These are phyloP conservation scores for Arthrobotrys megalospora DNA, from an alignment of 2,329 filamentous ascomycete genomes.

Conservation along the genomic window DNA sequence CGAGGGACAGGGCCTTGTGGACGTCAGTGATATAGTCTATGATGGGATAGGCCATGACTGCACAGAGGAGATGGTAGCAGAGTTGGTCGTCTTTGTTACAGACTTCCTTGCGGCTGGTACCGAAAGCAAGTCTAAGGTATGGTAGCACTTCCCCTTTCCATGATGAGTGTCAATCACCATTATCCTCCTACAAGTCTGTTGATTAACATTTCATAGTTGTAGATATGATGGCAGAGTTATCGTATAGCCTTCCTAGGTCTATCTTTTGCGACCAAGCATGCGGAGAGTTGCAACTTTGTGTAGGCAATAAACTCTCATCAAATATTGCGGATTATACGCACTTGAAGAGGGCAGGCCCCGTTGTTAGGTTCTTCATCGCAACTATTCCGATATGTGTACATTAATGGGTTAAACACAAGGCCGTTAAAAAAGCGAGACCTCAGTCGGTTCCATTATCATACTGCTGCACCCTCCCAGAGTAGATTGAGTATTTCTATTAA, in stretches of 20 bases:
- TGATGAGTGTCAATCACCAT: not conserved
- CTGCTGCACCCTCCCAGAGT: too few relatives aligned
- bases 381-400: not conserved
- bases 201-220: slow-evolving; percentile 32
- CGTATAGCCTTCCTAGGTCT: too few relatives aligned
- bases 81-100: slow-evolving; percentile 76
- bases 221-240: not conserved
- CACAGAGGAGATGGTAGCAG: slow-evolving; percentile 76
- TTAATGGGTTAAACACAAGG: not conserved
- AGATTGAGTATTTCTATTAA: too few relatives aligned
- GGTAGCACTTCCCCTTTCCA: not conserved
- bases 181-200: not conserved
- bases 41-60: slow-evolving; percentile 80
- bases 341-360: not conserved
- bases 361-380: not conserved
- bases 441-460: too few relatives aligned
- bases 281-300: too few relatives aligned
- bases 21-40: slow-evolving; percentile 78
- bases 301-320: not conserved
- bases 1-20: slow-evolving; percentile 71
- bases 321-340: not conserved
- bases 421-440: too few relatives aligned
- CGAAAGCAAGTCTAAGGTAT: slow-evolving; percentile 55
- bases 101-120: slow-evolving; percentile 18
- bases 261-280: too few relatives aligned